phyloP scores from a whole-genome alignment of 2,329 filamentous ascomycete species.

The Aspergillus jensenii region DNA sequence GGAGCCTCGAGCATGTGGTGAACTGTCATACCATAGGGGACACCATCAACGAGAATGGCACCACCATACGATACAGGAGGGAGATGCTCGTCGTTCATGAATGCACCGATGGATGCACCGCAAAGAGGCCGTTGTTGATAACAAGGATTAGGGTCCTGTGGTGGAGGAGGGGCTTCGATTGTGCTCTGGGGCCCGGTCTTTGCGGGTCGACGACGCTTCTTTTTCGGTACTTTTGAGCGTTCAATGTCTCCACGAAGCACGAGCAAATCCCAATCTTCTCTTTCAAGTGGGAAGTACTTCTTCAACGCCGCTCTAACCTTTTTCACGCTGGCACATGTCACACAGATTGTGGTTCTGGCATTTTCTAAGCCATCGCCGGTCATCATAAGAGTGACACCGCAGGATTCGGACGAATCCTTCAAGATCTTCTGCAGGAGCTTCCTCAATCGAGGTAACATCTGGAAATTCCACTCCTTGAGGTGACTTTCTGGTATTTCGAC shows the following conservation, averaged over 20 bases:
- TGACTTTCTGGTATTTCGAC: constrained; percentile 56
- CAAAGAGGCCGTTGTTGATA: constrained; percentile 79
- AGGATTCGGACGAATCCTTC: constrained; percentile 60
- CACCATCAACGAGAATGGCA: constrained; percentile 78
- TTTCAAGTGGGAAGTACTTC: constrained; percentile 58
- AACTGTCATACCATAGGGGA: constrained; percentile 90
- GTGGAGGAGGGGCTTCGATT: constrained; percentile 27
- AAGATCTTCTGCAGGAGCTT: constrained; percentile 60
- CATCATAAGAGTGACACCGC: constrained; percentile 61
- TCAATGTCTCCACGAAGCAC: constrained; percentile 60
- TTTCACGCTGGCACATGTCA: constrained; percentile 60
- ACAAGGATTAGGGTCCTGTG: constrained; percentile 60
- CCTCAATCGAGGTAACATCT: constrained; percentile 58
- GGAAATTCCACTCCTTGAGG: constrained; percentile 59
- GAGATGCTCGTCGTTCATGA: constrained; percentile 78
- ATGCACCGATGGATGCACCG: constrained; percentile 91
- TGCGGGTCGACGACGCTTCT: constrained; percentile 40
- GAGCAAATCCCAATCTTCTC: constrained; percentile 58
- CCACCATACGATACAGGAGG: constrained; percentile 91
- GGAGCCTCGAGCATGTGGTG: constrained; percentile 86
- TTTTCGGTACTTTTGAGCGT: constrained; percentile 52
- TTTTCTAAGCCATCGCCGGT: constrained; percentile 58
- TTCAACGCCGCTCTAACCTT: constrained; percentile 60
- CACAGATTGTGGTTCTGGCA: constrained; percentile 61
- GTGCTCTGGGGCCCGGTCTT: constrained; percentile 28